Evolutionary conservation across 1,139 yeast species (phyloP).

Genomic region (Taiozyma sp.): DNA sequence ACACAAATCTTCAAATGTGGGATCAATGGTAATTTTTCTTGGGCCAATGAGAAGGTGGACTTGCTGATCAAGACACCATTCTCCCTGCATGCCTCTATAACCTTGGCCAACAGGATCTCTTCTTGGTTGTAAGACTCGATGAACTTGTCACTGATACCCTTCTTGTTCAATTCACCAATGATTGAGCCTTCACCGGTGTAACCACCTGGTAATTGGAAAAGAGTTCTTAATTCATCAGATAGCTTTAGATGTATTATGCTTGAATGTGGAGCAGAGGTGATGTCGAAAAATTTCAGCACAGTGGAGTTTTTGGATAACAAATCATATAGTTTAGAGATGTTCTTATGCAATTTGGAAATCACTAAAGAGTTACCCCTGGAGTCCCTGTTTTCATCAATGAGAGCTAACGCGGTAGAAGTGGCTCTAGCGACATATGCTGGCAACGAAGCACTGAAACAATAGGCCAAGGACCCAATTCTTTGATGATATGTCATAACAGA

Average conservation of each 20-base stretch:
- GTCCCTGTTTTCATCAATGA: constrained; percentile 30
- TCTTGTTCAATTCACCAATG: constrained; percentile 24
- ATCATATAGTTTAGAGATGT: constrained; percentile 23
- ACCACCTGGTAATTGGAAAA: constrained; percentile 13
- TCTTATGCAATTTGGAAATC: constrained; percentile 30
- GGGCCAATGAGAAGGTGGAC: constrained; percentile 62
- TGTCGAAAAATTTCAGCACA: constrained; percentile 34
- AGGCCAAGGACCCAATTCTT: constrained; percentile 83
- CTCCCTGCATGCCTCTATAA: constrained; percentile 48
- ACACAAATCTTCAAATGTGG: constrained; percentile 69
- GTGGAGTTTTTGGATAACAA: constrained; percentile 30
- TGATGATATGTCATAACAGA: constrained; percentile 86
- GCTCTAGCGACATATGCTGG: constrained; percentile 87
- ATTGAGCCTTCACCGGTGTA: constrained; percentile 22
- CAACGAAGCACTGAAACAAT: constrained; percentile 89
- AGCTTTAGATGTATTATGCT: constrained; percentile 65
- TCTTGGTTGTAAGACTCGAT: constrained; percentile 49
- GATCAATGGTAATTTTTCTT: constrained; percentile 69
- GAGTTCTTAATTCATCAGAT: constrained; percentile 32
- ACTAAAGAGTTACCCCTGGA: constrained; percentile 27
- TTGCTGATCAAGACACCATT: constrained; percentile 62
- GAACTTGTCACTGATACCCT: constrained; percentile 26
- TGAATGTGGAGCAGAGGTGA: constrained; percentile 55
- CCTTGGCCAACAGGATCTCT: constrained; percentile 53
- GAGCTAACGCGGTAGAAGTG: constrained; percentile 53